A percentile compares a stretch with the other conserved stretches of the same genome.
Conservation (phyloP, 306 rosid genomes). For the Ormosia semicastrata region DNA sequence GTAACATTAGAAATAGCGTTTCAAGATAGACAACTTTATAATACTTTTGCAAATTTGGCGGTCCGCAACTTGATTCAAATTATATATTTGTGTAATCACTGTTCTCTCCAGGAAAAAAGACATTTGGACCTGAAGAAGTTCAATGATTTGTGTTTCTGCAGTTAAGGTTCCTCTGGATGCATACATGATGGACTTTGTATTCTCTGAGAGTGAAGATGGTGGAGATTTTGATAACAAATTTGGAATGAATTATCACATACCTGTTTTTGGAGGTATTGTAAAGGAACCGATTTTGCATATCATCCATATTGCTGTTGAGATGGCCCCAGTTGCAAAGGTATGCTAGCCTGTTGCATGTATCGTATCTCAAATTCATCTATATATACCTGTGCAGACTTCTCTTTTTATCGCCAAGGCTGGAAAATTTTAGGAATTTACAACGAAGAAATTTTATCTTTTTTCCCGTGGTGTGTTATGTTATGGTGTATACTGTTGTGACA, state of each 20-base stretch:
- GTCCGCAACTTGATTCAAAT: slow-evolving; percentile 6
- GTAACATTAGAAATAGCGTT: neutral
- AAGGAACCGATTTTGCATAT: slow-evolving; percentile 96
- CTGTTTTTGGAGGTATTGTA: slow-evolving; percentile 68
- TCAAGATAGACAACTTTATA: neutral
- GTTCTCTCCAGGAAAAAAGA: slow-evolving; percentile 16
- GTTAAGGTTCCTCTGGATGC: slow-evolving; percentile 92
- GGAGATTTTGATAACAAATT: slow-evolving; percentile 83
- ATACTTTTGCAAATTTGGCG: neutral
- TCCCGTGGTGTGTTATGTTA: neutral
- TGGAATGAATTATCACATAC: slow-evolving; percentile 92
- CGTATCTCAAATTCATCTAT: neutral
- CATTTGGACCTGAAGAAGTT: slow-evolving; percentile 25
- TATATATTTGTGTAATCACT: neutral
- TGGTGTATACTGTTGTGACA: neutral
- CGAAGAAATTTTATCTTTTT: neutral
- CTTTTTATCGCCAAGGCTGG: slow-evolving; percentile 3
- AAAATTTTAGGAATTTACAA: neutral
- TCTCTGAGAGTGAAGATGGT: slow-evolving; percentile 86
- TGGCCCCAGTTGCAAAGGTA: slow-evolving; percentile 99
- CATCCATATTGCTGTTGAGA: slow-evolving; percentile 89
- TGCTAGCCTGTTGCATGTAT: slow-evolving; percentile 15
- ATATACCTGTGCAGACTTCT: neutral
- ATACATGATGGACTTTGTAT: slow-evolving; percentile 93
- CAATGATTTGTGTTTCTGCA: slow-evolving; percentile 46